Evolutionary conservation across 176 grass and related monocot genomes (phyloP), one percentile per base, ranked within the genome.

Genomic region (Triticum monococcum): DNA sequence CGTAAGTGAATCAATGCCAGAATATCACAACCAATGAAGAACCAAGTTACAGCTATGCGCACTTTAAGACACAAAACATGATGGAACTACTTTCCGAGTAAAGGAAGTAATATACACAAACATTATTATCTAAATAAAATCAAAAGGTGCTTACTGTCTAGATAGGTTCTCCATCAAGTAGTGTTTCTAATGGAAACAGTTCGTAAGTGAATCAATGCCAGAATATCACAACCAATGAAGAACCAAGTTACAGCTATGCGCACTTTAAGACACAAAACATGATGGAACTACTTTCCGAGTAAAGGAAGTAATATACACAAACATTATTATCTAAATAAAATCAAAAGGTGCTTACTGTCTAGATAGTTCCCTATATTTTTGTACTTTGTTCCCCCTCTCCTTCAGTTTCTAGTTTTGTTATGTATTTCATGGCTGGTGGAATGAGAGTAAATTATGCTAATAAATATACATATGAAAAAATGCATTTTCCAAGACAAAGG

Each of bases 161-260:
- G 46, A 72, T 72, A 9, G 36, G n/a, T n/a, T n/a, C n/a, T n/a
- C n/a, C 96, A 72, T 95, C 90, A 75, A 98, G 92, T 57, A 94
- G 4, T 35, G 93, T 92, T 77, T 89, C 96, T 98, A 83, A 85
- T 46, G 26, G 25, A 85, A 90, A 83, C 14, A 20, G n/a, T 85
- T 78, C 31, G 57, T 70, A 68, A 69, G 12, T 63, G 86, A 26
- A 69, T 79, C n/a, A 86, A 60, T 82, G 16, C 67, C 26, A 81
- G 30, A 78, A 73, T 77, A 66, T 79, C 43, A 52, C 14, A 85
- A 36, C 22, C 65, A 72, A 67, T 14, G 1, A 56, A 69, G 13
- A 77, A 37, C 30, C 16, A 81, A 68, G 46, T 17, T 48, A 80
- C 65, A 81, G 33, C 13, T 54, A 33, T 40, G 37, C 2, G 35